phyloP scores from a whole-genome alignment of 805 yeast genomes.

The Kluyveromyces wickerhamii region DNA sequence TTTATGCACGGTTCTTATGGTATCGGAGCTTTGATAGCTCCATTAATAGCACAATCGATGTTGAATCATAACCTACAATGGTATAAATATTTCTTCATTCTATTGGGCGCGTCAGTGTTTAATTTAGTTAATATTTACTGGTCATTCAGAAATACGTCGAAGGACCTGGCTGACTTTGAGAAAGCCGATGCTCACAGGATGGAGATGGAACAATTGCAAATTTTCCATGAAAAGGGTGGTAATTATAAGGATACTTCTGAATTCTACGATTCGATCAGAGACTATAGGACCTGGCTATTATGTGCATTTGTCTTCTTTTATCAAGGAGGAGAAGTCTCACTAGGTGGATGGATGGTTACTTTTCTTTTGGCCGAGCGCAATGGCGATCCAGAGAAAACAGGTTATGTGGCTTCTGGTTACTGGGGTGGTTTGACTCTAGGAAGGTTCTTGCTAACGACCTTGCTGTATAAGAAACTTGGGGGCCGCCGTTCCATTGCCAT shows the following conservation, averaged over 20 bases:
- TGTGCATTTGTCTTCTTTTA: slow-evolving; percentile 49
- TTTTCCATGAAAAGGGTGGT: background rate
- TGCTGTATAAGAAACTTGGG: slow-evolving; percentile 34
- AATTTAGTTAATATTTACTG: slow-evolving; percentile 30
- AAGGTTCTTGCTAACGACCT: slow-evolving; percentile 40
- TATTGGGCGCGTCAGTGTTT: slow-evolving; percentile 35
- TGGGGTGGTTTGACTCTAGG: slow-evolving; percentile 62
- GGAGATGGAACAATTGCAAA: slow-evolving; percentile 7
- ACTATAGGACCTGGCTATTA: slow-evolving; percentile 41
- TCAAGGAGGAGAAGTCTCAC: slow-evolving; percentile 55
- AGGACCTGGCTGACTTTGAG: slow-evolving; percentile 32
- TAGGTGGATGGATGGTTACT: slow-evolving; percentile 62
- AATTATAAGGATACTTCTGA: slow-evolving; percentile 15
- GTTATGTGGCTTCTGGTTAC: slow-evolving; percentile 55
- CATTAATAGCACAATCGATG: slow-evolving; percentile 50
- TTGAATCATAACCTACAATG: slow-evolving; percentile 42
- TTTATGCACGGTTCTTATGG: slow-evolving; percentile 57
- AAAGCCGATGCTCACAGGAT: slow-evolving; percentile 5
- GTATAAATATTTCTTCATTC: slow-evolving; percentile 48
- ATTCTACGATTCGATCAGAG: slow-evolving; percentile 34
- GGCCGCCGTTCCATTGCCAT: slow-evolving; percentile 38
- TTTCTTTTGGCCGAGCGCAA: slow-evolving; percentile 44
- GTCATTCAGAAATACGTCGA: slow-evolving; percentile 41
- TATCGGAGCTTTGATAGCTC: slow-evolving; percentile 54
- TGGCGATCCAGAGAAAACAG: slow-evolving; percentile 36